phyloP scores from a whole-genome alignment of 176 grass and related monocot genomes.

The Lolium multiflorum region DNA sequence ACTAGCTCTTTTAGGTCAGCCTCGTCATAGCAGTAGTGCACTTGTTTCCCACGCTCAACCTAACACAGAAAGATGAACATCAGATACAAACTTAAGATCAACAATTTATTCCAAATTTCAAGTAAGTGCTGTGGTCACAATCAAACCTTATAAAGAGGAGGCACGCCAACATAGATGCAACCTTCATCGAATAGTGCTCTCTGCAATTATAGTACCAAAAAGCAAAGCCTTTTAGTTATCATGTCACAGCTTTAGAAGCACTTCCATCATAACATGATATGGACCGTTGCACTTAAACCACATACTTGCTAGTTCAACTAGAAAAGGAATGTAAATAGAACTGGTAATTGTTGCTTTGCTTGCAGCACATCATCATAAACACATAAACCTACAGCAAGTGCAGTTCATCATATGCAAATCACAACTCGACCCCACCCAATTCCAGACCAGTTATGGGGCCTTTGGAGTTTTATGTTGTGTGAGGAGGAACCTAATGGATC shows the following conservation, averaged over 20 bases:
- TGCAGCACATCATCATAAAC: conserved; percentile 1
- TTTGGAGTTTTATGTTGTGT: not conserved
- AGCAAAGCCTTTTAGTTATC: conserved; percentile 29
- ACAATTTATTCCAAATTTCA: conserved; percentile 8
- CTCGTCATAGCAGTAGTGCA: conserved; percentile 90
- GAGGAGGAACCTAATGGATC: not conserved
- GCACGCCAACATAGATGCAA: conserved; percentile 95
- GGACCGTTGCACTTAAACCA: not conserved
- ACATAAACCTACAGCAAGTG: conserved; percentile 1
- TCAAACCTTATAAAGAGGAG: conserved; percentile 93
- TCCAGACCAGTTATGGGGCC: conserved; percentile 3
- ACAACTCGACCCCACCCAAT: not conserved
- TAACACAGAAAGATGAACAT: conserved; percentile 48
- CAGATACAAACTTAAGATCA: conserved; percentile 20
- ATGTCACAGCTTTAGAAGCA: conserved; percentile 6
- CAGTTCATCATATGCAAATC: conserved; percentile 29
- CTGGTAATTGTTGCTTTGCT: not conserved
- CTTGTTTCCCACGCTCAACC: conserved; percentile 98
- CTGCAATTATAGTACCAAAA: conserved; percentile 51
- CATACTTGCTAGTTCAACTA: conserved; percentile 18
- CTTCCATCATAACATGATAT: conserved; percentile 22
- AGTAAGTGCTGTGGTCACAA: not conserved
- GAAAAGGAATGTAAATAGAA: conserved; percentile 26
- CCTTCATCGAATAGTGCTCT: conserved; percentile 96
- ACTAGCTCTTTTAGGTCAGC: conserved; percentile 70